Percentiles rank a stretch among this genome's conserved stretches.
Conservation (phyloP, 169 alveolate genomes). For the Eimeria necatrix region DNA sequence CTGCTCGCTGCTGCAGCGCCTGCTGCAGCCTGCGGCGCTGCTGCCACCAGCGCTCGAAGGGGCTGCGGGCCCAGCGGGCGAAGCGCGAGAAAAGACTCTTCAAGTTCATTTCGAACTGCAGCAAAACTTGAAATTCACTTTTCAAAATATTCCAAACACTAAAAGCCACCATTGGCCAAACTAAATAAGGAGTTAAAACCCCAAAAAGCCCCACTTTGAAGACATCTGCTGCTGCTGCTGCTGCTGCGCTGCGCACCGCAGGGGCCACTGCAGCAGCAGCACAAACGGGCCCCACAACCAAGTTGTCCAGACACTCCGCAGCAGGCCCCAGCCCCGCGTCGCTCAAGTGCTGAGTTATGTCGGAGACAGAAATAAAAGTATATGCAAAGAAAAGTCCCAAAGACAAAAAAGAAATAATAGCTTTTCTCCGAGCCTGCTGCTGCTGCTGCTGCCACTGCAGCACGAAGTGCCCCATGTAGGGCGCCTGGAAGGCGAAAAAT, state of each 20-base stretch:
- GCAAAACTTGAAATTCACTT: constrained; percentile 48
- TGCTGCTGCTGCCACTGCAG: constrained; percentile 42
- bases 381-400: constrained; percentile 34
- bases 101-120: constrained; percentile 65
- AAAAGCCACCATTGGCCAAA: constrained; percentile 56
- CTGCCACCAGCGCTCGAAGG: constrained; percentile 70
- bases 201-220: constrained; percentile 64
- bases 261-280: constrained; percentile 53
- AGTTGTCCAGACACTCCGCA: constrained; percentile 32
- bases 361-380: constrained; percentile 40
- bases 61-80: constrained; percentile 20
- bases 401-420: constrained; percentile 38
- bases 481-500: constrained; percentile 27
- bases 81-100: constrained; percentile 37
- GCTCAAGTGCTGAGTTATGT: constrained; percentile 41
- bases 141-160: constrained; percentile 66
- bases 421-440: constrained; percentile 26
- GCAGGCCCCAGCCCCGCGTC: constrained; percentile 69
- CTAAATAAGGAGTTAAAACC: constrained; percentile 26
- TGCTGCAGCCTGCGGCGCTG: too few species aligned
- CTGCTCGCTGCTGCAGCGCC: too few species aligned
- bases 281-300: constrained; percentile 40
- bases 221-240: constrained; percentile 47
- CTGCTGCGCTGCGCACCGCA: constrained; percentile 51
- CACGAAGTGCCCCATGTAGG: constrained; percentile 57